A percentile compares a stretch with the other conserved stretches of the same genome.
phyloP scores from a whole-genome alignment of 148 eudicot genomes.

The Persicaria maculosa region DNA sequence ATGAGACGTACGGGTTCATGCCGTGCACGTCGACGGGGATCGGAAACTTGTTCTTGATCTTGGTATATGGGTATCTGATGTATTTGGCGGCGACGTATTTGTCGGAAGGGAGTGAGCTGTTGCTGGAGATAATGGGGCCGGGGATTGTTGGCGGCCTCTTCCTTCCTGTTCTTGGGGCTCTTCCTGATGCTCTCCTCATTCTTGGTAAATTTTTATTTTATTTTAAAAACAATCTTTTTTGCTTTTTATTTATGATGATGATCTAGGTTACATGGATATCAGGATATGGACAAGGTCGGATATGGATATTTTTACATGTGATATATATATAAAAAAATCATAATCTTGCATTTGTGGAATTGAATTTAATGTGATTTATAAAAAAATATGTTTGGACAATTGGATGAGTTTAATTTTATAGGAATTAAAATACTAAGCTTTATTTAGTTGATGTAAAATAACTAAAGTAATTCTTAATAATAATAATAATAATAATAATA shows the following conservation, averaged over 20 bases:
- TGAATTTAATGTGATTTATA: too few species aligned
- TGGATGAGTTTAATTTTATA: too few species aligned
- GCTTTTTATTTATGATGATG: background rate
- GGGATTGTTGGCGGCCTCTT: slow-evolving; percentile 83
- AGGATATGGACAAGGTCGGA: too few species aligned
- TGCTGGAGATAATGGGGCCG: slow-evolving; percentile 86
- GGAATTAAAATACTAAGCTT: too few species aligned
- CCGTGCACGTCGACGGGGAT: slow-evolving; percentile 60
- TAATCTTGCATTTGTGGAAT: too few species aligned
- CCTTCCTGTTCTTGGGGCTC: slow-evolving; percentile 85
- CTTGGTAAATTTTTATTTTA: slow-evolving; percentile 38
- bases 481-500: too few species aligned
- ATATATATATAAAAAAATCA: too few species aligned
- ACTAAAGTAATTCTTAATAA: too few species aligned
- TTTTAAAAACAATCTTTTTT: background rate
- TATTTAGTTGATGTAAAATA: too few species aligned
- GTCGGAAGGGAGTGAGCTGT: slow-evolving; percentile 65
- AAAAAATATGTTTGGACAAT: too few species aligned
- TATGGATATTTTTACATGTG: too few species aligned
- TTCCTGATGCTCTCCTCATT: slow-evolving; percentile 93
- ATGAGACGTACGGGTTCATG: slow-evolving; percentile 77
- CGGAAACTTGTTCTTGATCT: slow-evolving; percentile 56
- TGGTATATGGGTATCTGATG: slow-evolving; percentile 78
- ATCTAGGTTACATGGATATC: too few species aligned
- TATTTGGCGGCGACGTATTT: slow-evolving; percentile 59